Base-by-base conservation (phyloP, 331 rosid genomes). In the Rhamnella rubrinervis region DNA sequence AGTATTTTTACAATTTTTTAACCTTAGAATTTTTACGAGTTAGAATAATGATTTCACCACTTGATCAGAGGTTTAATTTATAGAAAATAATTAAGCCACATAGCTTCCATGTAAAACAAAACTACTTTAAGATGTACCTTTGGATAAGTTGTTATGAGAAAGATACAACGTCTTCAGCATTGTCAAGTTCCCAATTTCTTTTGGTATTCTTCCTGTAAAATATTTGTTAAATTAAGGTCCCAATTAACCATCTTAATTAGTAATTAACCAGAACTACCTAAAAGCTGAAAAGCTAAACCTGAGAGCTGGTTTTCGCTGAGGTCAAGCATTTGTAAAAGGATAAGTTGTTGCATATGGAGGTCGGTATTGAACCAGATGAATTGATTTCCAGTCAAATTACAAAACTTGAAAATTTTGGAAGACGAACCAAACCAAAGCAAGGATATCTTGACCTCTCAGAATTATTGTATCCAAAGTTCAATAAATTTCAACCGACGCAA, bases 371-470 rank as follows among this genome's bases (percentile, higher is more conserved):
- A 25, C 63, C 63, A 7, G 18, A 28, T n/a, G 18, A 59, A 59
- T 2, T 59, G 41, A 14, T 59, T 58, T 20, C 17, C 68, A 65
- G 47, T 12, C 69, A 65, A 17, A 47, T 49, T 20, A n/a, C 69
- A 65, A 47, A 7, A 15, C 5, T 65, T 65, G 40, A 44, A 65
- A 58, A n/a, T 23, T 65, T 7, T 46, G 69, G 56, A 17, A 65
- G n/a, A 47, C 23, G 56, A 65, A 7, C 58, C 69, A 8, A 47
- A 65, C 56, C 23, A 65, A n/a, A n/a, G 2, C 44, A 23, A 12
- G 69, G 69, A 26, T n/a, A 65, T 65, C 15, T 65, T n/a, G n/a
- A 37, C 69, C 69, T 14, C 13, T 26, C n/a, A 49, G 16, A 18
- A n/a, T 51, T 14, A 25, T 47, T 25, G 58, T 23, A 25, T 13